Base-by-base conservation (phyloP, 139 green algal genomes). In the Desmodesmus armatus region DNA sequence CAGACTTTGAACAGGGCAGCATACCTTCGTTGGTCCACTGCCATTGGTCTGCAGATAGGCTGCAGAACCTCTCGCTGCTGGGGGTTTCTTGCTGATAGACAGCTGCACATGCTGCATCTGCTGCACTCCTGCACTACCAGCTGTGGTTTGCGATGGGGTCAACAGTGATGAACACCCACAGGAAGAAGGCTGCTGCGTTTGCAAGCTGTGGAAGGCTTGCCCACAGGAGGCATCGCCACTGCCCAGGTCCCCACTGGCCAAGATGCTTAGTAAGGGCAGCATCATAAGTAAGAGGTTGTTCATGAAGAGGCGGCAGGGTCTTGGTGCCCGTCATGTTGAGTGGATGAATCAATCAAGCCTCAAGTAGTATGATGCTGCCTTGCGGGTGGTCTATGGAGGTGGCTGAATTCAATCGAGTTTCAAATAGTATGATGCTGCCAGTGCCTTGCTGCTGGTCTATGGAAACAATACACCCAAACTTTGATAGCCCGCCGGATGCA, bases 31-130 rank as follows among this genome's bases (percentile, higher is more conserved):
- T 43, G 17, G 63, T 43, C 63, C 63, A 72, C 11, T 33, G 40
- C 63, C 63, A 72, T 21, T 72, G 63, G 11, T 31, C 40, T 11
- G n/a, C 13, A 23, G n/a, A 41, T 1, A 72, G 29, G 5, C 29
- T 21, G 29, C 63, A 72, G 29, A 72, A 47, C 11, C 19, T 33
- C 5, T 72, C n/a, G n/a, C n/a, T n/a, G 63, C 29, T 41, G 40
- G 63, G 63, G 63, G 19, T 72, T 33, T 13, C 63, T 72, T 13
- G 63, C 23, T 72, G 5, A 5, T 29, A 41, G 19, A 72, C 63
- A 27, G 63, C 63, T 33, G 43, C 43, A 27, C 63, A 72, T 72
- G 63, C 31, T 72, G n/a, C n/a, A 72, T 72, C 63, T 43, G 63
- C 9, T 11, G 63, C 2, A 33, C 43, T 33, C 31, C 43, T 72